Base-by-base conservation (phyloP, 148 eudicot species). In the Rhododendron ferrugineum region DNA sequence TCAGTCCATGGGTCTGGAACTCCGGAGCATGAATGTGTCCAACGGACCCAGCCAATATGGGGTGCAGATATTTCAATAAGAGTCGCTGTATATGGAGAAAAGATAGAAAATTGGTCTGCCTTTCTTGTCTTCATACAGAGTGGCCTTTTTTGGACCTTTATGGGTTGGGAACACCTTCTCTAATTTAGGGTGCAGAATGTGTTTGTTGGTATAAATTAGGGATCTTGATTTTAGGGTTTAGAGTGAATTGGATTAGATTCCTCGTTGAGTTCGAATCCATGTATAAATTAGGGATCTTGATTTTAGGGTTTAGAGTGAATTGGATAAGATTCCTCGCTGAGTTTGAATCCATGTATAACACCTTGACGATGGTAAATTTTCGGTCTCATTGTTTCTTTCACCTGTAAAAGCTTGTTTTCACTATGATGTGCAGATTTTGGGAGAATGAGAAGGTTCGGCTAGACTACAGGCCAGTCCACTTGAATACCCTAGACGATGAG, bases 401-500 rank as follows among this genome's bases (percentile, higher is more conserved):
- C 14, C n/a, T 56, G 49, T 75, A 32, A 54, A 83, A 50, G 83
- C 30, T 73, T 49, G 13, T 85, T 9, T 50, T 82, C 44, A 14
- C 11, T 78, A 46, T 44, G 36, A 78, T 83, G 44, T 85, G 85
- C 92, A 95, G 98, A 89, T 94, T 79, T 64, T 95, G 98, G 98
- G 96, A 94, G 86, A 90, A 92, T 34, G 98, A 93, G 89, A 91
- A 94, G 88, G 98, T 95, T 84, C 91, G 93, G 70, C 91, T 95
- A 46, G 98, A 91, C 70, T 95, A 95, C 90, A 88, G 98, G 81
- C 96, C 98, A 47, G 98, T 95, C 73, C 98, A 95, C 91, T 84
- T 94, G 98, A 90, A 95, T 89, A 95, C 98, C 20, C 86, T 95
- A 86, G 98, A 95, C 10, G 93, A 95, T 77, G 98, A 95, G 84